A percentile compares a stretch with the other conserved stretches of the same genome.
Conservation (phyloP, 2,329 filamentous ascomycete species). For the Sporothrix curviconia region DNA sequence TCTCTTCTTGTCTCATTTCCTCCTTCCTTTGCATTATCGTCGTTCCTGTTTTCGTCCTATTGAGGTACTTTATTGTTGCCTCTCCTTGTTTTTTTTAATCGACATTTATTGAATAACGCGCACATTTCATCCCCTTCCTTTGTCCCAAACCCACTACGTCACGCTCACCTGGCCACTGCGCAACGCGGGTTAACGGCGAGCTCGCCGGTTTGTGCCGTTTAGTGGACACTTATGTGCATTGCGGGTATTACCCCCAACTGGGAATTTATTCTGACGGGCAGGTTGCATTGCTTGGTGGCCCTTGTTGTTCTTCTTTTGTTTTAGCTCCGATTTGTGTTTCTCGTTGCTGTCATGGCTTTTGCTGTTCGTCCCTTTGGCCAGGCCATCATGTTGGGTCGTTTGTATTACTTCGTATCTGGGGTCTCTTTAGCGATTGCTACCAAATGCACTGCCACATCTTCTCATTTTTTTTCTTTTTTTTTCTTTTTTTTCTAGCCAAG, state of each 20-base stretch:
- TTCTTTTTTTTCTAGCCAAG: neutral
- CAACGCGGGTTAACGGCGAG: neutral
- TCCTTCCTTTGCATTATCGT: neutral
- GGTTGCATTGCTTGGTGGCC: neutral
- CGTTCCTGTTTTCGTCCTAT: neutral
- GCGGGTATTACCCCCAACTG: no score
- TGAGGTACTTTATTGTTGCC: neutral
- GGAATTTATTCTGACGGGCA: no score
- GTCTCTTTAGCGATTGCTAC: no score
- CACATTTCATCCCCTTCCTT: neutral
- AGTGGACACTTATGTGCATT: neutral
- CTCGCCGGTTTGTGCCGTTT: slow-evolving; percentile 5
- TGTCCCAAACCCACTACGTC: slow-evolving; percentile 2
- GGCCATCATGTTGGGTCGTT: no score
- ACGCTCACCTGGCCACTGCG: neutral
- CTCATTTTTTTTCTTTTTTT: neutral
- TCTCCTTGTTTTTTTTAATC: neutral
- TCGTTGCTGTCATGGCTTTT: neutral
- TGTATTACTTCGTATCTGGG: no score
- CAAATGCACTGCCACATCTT: no score
- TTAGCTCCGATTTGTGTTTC: neutral
- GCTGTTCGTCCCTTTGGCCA: neutral
- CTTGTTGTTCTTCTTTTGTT: neutral
- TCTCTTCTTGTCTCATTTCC: neutral
- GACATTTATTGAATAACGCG: neutral